Percentiles rank a stretch among this genome's conserved stretches.
phyloP scores from a whole-genome alignment of 768 basidiomycete genomes.

The Gymnopilus dilepis region DNA sequence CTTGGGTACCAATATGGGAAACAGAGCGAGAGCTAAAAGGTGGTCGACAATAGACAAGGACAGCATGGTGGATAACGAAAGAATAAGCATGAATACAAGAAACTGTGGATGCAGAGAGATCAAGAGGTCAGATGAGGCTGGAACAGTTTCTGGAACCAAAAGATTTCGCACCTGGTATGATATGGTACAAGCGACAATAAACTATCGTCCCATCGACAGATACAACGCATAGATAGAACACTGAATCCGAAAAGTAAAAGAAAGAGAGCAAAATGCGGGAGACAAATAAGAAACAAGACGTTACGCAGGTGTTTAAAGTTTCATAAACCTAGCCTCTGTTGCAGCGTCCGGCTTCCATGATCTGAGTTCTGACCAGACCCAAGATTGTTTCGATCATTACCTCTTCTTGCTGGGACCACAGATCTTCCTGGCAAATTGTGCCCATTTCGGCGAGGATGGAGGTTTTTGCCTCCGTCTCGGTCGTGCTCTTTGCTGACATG shows the following conservation, averaged over 20 bases:
- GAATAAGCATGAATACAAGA: background rate
- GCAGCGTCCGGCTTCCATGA: constrained; percentile 74
- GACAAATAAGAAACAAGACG: constrained; percentile 15
- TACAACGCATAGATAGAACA: constrained; percentile 22
- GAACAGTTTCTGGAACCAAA: constrained; percentile 23
- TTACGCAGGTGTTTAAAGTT: constrained; percentile 2
- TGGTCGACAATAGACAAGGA: constrained; percentile 1
- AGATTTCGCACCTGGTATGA: constrained; percentile 32
- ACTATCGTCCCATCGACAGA: constrained; percentile 11
- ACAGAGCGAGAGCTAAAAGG: background rate
- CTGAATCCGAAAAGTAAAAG: constrained; percentile 17
- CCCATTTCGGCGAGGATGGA: constrained; percentile 46
- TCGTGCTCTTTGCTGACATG: constrained; percentile 15
- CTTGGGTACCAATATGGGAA: background rate
- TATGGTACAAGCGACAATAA: constrained; percentile 21
- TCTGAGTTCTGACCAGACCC: constrained; percentile 40
- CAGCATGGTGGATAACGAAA: background rate
- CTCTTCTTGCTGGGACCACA: constrained; percentile 36
- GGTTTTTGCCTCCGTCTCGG: constrained; percentile 20
- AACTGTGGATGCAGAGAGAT: constrained; percentile 11
- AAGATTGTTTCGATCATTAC: constrained; percentile 34
- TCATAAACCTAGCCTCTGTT: constrained; percentile 82
- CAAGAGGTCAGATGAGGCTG: constrained; percentile 33
- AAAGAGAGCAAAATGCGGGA: constrained; percentile 14
- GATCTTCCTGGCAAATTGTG: constrained; percentile 40